Evolutionary conservation across 352 stramenopile species (phyloP), one percentile per base, ranked within the genome.

Genomic region (Phytophthora boehmeriae): DNA sequence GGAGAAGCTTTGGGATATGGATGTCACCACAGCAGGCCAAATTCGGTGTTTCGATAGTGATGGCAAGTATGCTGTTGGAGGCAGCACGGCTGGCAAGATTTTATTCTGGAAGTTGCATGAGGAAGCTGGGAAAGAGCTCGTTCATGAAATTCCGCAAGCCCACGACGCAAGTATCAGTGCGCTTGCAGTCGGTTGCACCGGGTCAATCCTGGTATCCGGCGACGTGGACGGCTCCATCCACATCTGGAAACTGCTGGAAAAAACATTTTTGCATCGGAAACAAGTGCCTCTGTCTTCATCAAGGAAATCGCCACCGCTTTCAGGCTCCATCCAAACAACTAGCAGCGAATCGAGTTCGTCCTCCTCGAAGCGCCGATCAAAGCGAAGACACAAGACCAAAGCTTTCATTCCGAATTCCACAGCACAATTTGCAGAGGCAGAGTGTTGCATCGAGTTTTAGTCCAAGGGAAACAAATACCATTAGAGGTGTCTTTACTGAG

Each of bases 21-120:
- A 81, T 17, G 73, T 89, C 23, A 63, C 63, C 35, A 74, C 75
- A 6, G 45, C 75, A 25, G 85, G 81, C 2, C 76, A 86, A 73
- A 64, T 90, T 13, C 65, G 80, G 17, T 88, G 82, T 41, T 88
- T 93, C 34, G 82, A 89, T 22, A 92, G 79, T 17, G 80, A 93
- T 51, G 85, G 85, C 4, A 74, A 78, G 35, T 92, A 85, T 36
- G 85, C 82, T 2, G 74, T 93, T 3, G 84, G 82, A 5, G 80
- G 85, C 16, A 90, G 80, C 5, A 86, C 79, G 1, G 76, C 76
- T 25, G 85, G 82, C 16, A 74, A 71, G 22, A 54, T 91, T 23
- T 70, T 89, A 16, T 89, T 92, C 54, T 92, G 83, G 85, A 85
- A 88, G 47, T 45, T 92, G 16, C 71, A 81, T 42, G 63, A 78